Percentiles rank a stretch among this genome's conserved stretches.
Conservation (phyloP, 805 yeast genomes). For the Starmerella kuoi region DNA sequence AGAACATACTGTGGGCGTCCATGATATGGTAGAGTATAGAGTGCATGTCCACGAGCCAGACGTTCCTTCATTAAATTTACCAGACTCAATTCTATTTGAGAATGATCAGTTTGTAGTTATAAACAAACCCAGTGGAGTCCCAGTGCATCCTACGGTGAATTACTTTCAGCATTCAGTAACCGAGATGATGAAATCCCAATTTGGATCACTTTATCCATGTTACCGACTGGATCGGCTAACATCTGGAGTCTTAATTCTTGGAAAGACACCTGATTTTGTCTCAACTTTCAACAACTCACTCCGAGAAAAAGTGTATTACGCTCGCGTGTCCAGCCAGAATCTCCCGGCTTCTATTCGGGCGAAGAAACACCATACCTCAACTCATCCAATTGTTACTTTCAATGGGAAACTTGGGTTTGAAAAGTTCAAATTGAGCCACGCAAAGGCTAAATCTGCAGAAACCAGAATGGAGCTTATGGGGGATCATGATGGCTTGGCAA, state of each 20-base stretch:
- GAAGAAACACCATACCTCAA: neutral
- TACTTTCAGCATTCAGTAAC: slow-evolving; percentile 48
- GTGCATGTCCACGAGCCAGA: slow-evolving; percentile 87
- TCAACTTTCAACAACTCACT: slow-evolving; percentile 5
- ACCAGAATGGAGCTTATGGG: slow-evolving; percentile 10
- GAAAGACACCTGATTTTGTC: slow-evolving; percentile 12
- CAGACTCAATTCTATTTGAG: slow-evolving; percentile 42
- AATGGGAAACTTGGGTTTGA: slow-evolving; percentile 22
- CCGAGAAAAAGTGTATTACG: slow-evolving; percentile 14
- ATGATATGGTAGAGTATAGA: slow-evolving; percentile 68
- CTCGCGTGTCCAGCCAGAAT: slow-evolving; percentile 9
- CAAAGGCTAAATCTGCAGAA: slow-evolving; percentile 15
- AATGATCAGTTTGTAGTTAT: slow-evolving; percentile 62
- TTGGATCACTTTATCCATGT: slow-evolving; percentile 21
- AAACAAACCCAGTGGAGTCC: slow-evolving; percentile 87
- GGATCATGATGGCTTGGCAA: slow-evolving; percentile 19
- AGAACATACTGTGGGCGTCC: slow-evolving; percentile 45
- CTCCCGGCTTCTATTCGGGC: neutral
- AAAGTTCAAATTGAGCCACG: slow-evolving; percentile 6
- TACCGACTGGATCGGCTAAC: slow-evolving; percentile 24
- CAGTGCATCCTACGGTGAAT: slow-evolving; percentile 87
- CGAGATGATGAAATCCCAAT: slow-evolving; percentile 15
- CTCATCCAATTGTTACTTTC: slow-evolving; percentile 18
- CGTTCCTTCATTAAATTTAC: slow-evolving; percentile 41
- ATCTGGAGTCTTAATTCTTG: slow-evolving; percentile 23